Conservation (phyloP, 345 rosid genomes). For the Mallotus nudiflorus region DNA sequence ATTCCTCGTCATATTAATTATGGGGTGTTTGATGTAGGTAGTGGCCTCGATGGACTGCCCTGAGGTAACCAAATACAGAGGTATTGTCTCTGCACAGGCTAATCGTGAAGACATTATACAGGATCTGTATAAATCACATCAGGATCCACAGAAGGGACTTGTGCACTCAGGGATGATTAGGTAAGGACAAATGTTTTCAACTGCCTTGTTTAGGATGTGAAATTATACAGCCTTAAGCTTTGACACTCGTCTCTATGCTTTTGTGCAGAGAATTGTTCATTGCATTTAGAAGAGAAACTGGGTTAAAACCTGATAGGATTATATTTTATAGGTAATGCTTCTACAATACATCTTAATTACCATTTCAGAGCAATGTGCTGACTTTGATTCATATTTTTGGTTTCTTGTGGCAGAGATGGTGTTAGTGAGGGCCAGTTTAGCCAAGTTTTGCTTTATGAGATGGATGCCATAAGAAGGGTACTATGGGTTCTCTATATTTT, state of each 20-base stretch:
- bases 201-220: neutral
- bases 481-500: too few species aligned
- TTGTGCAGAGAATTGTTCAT: slow-evolving; percentile 52
- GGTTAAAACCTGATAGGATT: slow-evolving; percentile 48
- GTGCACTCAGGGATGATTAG: slow-evolving; percentile 62
- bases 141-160: slow-evolving; percentile 34
- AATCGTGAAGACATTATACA: slow-evolving; percentile 67
- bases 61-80: slow-evolving; percentile 67
- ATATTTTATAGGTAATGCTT: slow-evolving; percentile 61
- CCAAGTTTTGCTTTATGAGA: slow-evolving; percentile 63
- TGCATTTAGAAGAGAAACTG: slow-evolving; percentile 45
- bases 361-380: neutral
- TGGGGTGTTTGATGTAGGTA: slow-evolving; percentile 42
- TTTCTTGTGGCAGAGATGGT: slow-evolving; percentile 57
- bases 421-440: slow-evolving; percentile 80
- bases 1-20: neutral
- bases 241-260: neutral
- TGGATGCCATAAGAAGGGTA: slow-evolving; percentile 64
- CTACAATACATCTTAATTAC: neutral
- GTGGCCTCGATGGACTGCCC: slow-evolving; percentile 98
- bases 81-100: slow-evolving; percentile 64
- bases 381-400: neutral
- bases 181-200: slow-evolving; percentile 26
- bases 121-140: slow-evolving; percentile 46
- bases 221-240: neutral